A percentile compares a stretch with the other conserved stretches of the same genome.
phyloP scores from a whole-genome alignment of 2,329 filamentous ascomycete species.

The Aspergillus sp. region DNA sequence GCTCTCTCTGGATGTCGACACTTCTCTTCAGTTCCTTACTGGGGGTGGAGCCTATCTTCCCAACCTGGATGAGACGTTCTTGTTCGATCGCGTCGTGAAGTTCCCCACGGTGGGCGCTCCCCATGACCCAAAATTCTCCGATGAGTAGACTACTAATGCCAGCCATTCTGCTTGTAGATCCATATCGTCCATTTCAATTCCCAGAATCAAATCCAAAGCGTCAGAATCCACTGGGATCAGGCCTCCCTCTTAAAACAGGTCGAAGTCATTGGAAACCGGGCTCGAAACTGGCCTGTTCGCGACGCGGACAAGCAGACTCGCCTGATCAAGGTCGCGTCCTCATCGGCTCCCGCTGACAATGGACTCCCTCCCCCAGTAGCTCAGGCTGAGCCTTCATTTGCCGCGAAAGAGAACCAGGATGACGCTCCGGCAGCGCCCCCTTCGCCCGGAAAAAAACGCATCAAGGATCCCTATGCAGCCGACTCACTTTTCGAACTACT shows the following conservation, averaged over 20 bases:
- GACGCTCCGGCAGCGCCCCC: conserved; percentile 10
- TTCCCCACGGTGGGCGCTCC: conserved; percentile 71
- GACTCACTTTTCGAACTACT: conserved; percentile 68
- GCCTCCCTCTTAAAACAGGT: conserved; percentile 88
- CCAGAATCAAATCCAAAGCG: conserved; percentile 76
- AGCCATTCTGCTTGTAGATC: conserved; percentile 52
- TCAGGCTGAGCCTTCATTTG: background rate
- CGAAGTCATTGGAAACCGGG: conserved; percentile 86
- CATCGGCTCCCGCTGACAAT: conserved; percentile 20
- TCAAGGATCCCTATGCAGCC: conserved; percentile 45
- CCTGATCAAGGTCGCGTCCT: conserved; percentile 62
- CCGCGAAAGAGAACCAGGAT: conserved; percentile 5
- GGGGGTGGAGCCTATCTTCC: conserved; percentile 86
- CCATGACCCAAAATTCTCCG: background rate
- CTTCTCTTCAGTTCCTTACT: conserved; percentile 75
- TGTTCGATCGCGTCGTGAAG: conserved; percentile 75
- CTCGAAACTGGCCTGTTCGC: conserved; percentile 91
- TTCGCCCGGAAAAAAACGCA: conserved; percentile 42
- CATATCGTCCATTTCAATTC: conserved; percentile 85
- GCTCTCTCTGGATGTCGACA: conserved; percentile 76
- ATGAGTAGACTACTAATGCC: background rate
- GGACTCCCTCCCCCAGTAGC: conserved; percentile 12
- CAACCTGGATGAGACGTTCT: conserved; percentile 88
- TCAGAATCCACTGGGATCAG: conserved; percentile 94
- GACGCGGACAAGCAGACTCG: conserved; percentile 82